Conservation (phyloP, 495 filamentous ascomycete genomes). For the Podospora fimiseda region DNA sequence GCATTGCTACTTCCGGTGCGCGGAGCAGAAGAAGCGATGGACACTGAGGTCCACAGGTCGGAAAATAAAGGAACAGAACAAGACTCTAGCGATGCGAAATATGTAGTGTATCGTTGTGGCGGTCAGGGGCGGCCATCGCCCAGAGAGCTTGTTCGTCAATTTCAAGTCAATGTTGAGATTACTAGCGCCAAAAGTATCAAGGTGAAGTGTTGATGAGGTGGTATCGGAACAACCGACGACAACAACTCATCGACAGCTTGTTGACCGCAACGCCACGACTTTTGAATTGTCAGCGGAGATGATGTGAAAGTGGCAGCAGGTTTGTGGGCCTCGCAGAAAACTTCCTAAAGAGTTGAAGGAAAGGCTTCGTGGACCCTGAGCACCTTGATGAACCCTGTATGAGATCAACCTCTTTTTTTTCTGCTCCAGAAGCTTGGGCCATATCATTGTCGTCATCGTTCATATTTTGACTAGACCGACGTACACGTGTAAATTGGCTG, state of each 20-base stretch:
- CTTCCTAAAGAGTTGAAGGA: no score
- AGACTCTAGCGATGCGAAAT: neutral
- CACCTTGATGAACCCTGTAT: neutral
- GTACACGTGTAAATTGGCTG: no score
- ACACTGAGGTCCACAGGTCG: slow-evolving; percentile 17
- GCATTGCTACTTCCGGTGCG: neutral
- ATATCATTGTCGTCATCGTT: neutral
- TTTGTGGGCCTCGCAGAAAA: no score
- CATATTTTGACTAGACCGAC: neutral
- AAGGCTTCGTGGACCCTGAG: no score
- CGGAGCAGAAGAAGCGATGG: neutral
- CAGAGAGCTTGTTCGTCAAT: slow-evolving; percentile 2
- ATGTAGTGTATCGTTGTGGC: slow-evolving; percentile 9
- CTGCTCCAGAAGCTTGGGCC: slow-evolving; percentile 6
- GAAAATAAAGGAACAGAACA: slow-evolving; percentile 14
- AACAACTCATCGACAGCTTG: no score
- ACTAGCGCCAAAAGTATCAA: neutral
- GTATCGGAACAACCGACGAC: no score
- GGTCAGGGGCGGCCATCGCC: slow-evolving; percentile 4
- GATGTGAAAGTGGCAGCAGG: no score
- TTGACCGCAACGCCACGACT: no score
- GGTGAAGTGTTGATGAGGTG: neutral
- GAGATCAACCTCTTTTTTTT: neutral
- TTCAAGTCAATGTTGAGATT: neutral
- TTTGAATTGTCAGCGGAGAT: no score